Evolutionary conservation across 306 rosid species (phyloP).

Genomic region (Lathyrus oleraceus): DNA sequence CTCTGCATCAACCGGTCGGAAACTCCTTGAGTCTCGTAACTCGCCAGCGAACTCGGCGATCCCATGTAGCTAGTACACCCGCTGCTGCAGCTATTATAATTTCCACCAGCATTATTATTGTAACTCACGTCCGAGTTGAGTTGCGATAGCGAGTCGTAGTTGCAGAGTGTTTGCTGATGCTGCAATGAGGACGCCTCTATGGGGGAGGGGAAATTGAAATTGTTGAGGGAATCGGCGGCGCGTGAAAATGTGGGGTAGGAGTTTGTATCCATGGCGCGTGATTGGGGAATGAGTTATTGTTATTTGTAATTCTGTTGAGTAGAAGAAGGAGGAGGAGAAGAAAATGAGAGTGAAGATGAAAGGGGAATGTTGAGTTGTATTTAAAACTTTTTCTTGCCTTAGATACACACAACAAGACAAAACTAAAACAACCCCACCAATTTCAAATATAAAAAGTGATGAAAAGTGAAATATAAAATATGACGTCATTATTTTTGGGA

Average conservation of each 20-base stretch:
- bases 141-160: conserved; percentile 33
- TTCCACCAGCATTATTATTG: conserved; percentile 21
- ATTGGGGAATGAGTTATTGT: neutral
- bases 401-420: conserved; percentile 20
- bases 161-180: neutral
- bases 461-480: neutral
- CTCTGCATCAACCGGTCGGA: conserved; percentile 44
- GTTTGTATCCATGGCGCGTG: conserved; percentile 68
- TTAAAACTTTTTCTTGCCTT: conserved; percentile 34
- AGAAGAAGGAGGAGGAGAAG: neutral
- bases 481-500: neutral
- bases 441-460: neutral
- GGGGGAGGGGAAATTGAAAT: neutral
- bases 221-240: conserved; percentile 40
- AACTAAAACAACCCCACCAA: neutral
- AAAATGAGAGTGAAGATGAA: conserved; percentile 1
- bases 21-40: conserved; percentile 34
- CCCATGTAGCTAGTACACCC: conserved; percentile 61
- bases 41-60: conserved; percentile 54
- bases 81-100: conserved; percentile 56
- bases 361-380: conserved; percentile 28
- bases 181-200: conserved; percentile 16
- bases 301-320: neutral
- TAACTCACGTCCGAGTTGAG: conserved; percentile 48
- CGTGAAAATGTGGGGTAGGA: conserved; percentile 36